Evolutionary conservation across 441 rosid species (phyloP), one percentile per base, ranked within the genome.

Genomic region (Populus tomentosa): DNA sequence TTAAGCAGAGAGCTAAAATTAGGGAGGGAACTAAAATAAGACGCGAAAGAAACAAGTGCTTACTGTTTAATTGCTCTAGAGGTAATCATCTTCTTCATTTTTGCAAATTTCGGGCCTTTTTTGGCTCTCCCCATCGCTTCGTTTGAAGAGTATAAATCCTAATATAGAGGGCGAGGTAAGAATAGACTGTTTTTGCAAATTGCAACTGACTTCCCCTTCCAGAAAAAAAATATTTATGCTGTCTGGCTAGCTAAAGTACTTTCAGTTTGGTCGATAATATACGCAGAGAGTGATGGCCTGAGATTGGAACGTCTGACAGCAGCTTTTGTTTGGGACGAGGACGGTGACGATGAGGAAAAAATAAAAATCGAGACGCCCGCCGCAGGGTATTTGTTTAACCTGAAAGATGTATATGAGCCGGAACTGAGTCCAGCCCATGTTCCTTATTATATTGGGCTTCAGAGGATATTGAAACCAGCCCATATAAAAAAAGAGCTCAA

Each of bases 41-140:
- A 30, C 0, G 32, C 4, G 32, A 30, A 30, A 21, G 9, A 68
- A 11, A 64, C 30, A 30, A 33, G 11, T 9, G 35, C 40, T 75
- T 78, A 89, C 97, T 88, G 85, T 75, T 93, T 95, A 36, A 95
- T 71, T 56, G 97, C 97, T 83, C 87, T 92, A 8, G 85, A 83
- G 74, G 92, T 89, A 77, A 92, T 78, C 73, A 89, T 80, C 86
- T 92, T 93, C 88, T 95, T 93, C 96, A 90, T 86, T 23, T 67
- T 85, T 2, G 96, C 97, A 72, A 93, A 92, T 80, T 93, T 95
- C 2, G 89, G 94, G 56, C 87, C 84, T 70, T 87, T 93, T 82
- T 93, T 93, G 13, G 94, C 94, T 82, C 80, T 92, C 64, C 94
- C 98, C 98, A 93, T 93, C 56, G 53, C 71, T 4, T 13, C 7